These are phyloP conservation scores for Rhynchospora pubera DNA, from an alignment of 176 grass and related monocot species.

Conservation along the genomic window DNA sequence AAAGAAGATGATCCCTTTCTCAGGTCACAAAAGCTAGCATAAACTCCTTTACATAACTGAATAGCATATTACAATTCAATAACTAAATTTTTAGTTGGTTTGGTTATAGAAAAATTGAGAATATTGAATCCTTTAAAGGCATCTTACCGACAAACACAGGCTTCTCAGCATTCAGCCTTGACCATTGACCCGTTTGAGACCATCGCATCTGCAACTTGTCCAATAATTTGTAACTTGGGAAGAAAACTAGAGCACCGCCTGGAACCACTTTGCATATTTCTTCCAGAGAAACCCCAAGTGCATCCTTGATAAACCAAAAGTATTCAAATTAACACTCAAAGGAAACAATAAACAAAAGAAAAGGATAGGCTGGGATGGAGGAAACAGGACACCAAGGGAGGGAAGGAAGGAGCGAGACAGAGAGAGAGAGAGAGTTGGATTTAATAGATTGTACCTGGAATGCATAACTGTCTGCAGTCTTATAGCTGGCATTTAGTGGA, in stretches of 20 bases:
- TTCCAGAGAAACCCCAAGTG: conserved; percentile 81
- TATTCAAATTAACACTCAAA: not conserved
- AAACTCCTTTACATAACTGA: not conserved
- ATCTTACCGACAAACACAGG: conserved; percentile 77
- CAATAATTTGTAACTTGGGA: conserved; percentile 92
- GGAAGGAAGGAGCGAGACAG: not conserved
- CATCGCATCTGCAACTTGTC: conserved; percentile 73
- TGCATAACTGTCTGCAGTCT: conserved; percentile 51
- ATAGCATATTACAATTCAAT: not conserved
- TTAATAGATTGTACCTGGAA: conserved; percentile 58
- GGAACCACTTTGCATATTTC: conserved; percentile 90
- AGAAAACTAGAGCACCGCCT: conserved; percentile 85
- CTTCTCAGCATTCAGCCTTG: conserved; percentile 78
- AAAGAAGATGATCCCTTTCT: not conserved
- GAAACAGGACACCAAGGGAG: not conserved
- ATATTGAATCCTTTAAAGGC: conserved; percentile 20
- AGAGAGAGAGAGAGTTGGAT: not conserved
- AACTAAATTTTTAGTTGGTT: not conserved
- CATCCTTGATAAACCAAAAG: conserved; percentile 48
- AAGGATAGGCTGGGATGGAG: not conserved
- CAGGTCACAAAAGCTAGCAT: too few species aligned
- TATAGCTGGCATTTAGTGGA: conserved; percentile 85
- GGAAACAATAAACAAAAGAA: not conserved
- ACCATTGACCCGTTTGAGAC: conserved; percentile 85
- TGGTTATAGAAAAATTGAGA: not conserved